Conservation (phyloP, 1,284 basidiomycete species). For the Cerioporus squamosus region DNA sequence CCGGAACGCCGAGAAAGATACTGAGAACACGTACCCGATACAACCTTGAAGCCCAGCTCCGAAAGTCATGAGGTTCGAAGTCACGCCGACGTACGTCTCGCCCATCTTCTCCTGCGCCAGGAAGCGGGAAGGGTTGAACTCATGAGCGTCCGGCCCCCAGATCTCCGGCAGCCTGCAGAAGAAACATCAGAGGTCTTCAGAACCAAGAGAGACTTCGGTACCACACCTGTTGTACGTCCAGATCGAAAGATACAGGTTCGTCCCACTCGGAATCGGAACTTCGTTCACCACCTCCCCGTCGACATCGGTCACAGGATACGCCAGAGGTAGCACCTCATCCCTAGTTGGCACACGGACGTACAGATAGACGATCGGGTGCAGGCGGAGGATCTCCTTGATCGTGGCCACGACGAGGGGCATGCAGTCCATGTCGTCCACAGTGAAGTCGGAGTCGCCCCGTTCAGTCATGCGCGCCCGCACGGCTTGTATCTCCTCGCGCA, state of each 20-base stretch:
- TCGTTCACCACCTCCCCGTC: slow-evolving; percentile 37
- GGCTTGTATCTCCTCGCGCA: slow-evolving; percentile 45
- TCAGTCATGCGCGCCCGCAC: slow-evolving; percentile 39
- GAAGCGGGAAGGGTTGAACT: slow-evolving; percentile 59
- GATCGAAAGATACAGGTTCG: slow-evolving; percentile 39
- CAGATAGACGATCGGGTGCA: slow-evolving; percentile 33
- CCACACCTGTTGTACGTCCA: slow-evolving; percentile 42
- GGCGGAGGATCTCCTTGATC: slow-evolving; percentile 46
- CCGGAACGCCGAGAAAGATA: no score
- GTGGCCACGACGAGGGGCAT: slow-evolving; percentile 58
- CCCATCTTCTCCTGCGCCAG: slow-evolving; percentile 45
- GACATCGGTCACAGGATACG: slow-evolving; percentile 28
- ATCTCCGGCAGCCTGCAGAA: slow-evolving; percentile 40
- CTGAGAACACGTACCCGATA: slow-evolving; percentile 9
- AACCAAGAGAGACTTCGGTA: not conserved
- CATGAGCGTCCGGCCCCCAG: slow-evolving; percentile 56
- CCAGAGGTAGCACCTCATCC: slow-evolving; percentile 40
- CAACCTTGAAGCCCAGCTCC: slow-evolving; percentile 27
- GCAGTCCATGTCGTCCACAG: slow-evolving; percentile 48
- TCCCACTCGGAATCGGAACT: no score
- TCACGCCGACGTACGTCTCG: slow-evolving; percentile 50
- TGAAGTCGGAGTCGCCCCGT: slow-evolving; percentile 46
- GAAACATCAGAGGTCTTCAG: not conserved
- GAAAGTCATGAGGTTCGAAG: slow-evolving; percentile 49
- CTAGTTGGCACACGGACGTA: slow-evolving; percentile 28